These are phyloP conservation scores for Punica granatum DNA, from an alignment of 345 rosid genomes.

Conservation along the genomic window DNA sequence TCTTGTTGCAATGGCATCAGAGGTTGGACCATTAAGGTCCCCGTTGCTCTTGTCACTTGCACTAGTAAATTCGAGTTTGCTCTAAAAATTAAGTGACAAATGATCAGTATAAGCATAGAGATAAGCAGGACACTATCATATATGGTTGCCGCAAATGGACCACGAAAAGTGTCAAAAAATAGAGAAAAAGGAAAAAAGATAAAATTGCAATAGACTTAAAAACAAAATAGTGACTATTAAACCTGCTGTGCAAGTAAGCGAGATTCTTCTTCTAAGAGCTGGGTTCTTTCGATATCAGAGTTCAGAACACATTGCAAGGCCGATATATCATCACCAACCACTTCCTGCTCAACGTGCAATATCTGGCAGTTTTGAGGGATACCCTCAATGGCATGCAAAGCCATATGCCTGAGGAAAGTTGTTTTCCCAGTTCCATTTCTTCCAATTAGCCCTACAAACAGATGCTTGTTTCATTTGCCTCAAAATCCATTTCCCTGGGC, in stretches of 20 bases:
- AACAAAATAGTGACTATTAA: conserved; percentile 9
- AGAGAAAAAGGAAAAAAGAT: conserved; percentile 5
- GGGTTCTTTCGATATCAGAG: conserved; percentile 83
- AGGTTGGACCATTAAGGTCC: conserved; percentile 35
- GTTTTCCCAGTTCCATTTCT: conserved; percentile 99
- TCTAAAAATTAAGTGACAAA: conserved; percentile 29
- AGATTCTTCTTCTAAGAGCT: conserved; percentile 80
- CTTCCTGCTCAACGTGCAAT: conserved; percentile 98
- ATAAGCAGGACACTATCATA: not conserved
- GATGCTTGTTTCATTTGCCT: not conserved
- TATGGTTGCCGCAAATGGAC: not conserved
- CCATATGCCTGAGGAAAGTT: conserved; percentile 93
- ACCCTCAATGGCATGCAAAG: conserved; percentile 96
- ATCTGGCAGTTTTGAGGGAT: conserved; percentile 95
- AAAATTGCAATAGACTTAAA: conserved; percentile 7
- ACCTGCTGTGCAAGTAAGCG: conserved; percentile 67
- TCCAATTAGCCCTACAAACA: conserved; percentile 79
- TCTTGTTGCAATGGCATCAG: conserved; percentile 56
- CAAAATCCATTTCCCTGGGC: not conserved
- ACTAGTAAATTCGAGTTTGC: conserved; percentile 56
- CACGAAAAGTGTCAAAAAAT: not conserved
- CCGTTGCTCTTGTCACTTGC: conserved; percentile 37
- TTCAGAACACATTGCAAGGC: conserved; percentile 95
- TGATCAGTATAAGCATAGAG: not conserved
- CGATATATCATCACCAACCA: conserved; percentile 75